Base-by-base conservation (phyloP, 192 early-diverging fungal species). In the Podila minutissima region DNA sequence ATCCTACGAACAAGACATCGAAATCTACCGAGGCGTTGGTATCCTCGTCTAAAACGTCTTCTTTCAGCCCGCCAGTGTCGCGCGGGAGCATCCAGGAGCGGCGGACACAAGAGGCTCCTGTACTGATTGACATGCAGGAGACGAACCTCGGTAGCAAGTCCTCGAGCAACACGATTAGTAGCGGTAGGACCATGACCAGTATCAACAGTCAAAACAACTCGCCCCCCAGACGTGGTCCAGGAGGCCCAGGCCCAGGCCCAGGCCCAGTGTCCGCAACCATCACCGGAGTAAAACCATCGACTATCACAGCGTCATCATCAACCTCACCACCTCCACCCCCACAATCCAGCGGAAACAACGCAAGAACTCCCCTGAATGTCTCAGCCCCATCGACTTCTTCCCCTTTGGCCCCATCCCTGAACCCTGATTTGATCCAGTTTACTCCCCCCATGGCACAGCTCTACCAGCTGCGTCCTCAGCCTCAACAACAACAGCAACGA, bases 1-100 rank as follows among this genome's bases (percentile, higher is more conserved):
- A 63, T 19, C 20, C 9, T 29, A n/a, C 12, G 33, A 9, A 62
- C 15, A 24, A 24, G 5, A 53, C 53, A n/a, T 55, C 22, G 9
- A 55, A 55, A 8, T 55, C 53, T 5, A 24, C 53, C n/a, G 51
- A 55, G 22, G 24, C 24, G 22, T 55, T 55, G 53, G n/a, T 55
- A 7, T 24, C 53, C 19, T 55, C 53, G 2, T 55, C 53, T 1
- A 22, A 1, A 55, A 55, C n/a, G 4, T 24, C 53, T 12, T 55
- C 53, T 9, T 55, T 24, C 24, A 55, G 53, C 53, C 9, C 53
- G 53, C 53, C 53, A 55, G n/a, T 26, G 0, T 24, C 53, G 53
- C 53, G 24, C n/a, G 24, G 53, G n/a, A 55, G n/a, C n/a, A 55
- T 55, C 22, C 53, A 55, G 22, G 53, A 55, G n/a, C 53, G 53